These are phyloP conservation scores for Galeopsis tetrahit DNA, from an alignment of 257 asterid species.

Conservation along the genomic window DNA sequence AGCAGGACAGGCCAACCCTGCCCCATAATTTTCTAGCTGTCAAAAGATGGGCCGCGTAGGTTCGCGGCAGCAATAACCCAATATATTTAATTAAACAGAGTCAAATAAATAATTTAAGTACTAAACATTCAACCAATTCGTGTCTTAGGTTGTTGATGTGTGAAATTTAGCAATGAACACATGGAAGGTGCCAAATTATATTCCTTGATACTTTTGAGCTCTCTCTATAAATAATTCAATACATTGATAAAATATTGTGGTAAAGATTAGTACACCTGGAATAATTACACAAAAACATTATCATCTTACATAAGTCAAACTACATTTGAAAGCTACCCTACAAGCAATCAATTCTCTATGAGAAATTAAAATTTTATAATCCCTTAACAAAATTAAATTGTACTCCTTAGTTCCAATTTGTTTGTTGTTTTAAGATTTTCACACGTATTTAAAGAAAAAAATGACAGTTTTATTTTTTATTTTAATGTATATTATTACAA, in stretches of 20 bases:
- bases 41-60: slow-evolving; percentile 31
- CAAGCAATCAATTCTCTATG: slow-evolving; percentile 3
- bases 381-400: background rate
- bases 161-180: background rate
- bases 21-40: slow-evolving; percentile 14
- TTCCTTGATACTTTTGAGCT: slow-evolving; percentile 21
- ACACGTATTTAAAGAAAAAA: too few relatives aligned
- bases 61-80: slow-evolving; percentile 10
- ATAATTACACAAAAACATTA: slow-evolving; percentile 16
- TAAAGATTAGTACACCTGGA: slow-evolving; percentile 19
- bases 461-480: too few relatives aligned
- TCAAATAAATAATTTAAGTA: slow-evolving; percentile 18
- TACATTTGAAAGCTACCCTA: slow-evolving; percentile 30
- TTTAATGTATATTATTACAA: too few relatives aligned
- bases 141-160: background rate
- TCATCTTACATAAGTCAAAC: slow-evolving; percentile 34
- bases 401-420: too few relatives aligned
- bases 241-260: background rate
- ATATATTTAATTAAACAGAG: background rate
- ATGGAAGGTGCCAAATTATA: slow-evolving; percentile 21
- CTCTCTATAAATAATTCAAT: background rate
- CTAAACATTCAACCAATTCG: background rate
- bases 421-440: too few relatives aligned
- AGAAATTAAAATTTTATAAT: slow-evolving; percentile 2
- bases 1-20: background rate